Evolutionary conservation across 768 basidiomycete species (phyloP).

Genomic region (Clitopilus hobsonii): DNA sequence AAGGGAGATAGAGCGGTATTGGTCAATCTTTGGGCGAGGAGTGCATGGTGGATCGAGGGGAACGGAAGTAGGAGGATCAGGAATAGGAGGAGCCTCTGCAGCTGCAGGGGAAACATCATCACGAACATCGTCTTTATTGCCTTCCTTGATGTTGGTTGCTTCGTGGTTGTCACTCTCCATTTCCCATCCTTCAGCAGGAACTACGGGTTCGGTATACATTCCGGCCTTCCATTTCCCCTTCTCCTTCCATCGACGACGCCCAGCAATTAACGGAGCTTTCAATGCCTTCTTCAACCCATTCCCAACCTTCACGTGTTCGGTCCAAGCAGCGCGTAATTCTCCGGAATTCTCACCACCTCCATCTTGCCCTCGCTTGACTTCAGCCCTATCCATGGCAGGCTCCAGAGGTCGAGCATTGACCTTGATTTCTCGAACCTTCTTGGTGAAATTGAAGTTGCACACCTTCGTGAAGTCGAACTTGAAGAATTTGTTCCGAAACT

Average conservation of each 20-base stretch:
- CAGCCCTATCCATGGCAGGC: not conserved
- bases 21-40: not conserved
- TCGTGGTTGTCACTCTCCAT: not conserved
- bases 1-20: not conserved
- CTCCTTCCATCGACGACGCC: not conserved
- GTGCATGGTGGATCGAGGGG: not conserved
- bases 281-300: not conserved
- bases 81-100: not conserved
- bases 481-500: conserved; percentile 1
- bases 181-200: not conserved
- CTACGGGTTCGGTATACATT: not conserved
- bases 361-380: not conserved
- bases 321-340: too few relatives aligned
- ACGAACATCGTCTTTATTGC: not conserved
- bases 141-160: not conserved
- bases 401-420: too few relatives aligned
- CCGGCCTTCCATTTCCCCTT: not conserved
- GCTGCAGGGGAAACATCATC: not conserved
- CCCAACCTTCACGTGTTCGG: too few relatives aligned
- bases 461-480: not conserved
- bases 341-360: too few relatives aligned
- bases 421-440: not conserved
- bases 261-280: not conserved
- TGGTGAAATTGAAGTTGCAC: not conserved
- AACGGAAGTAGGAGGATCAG: not conserved